A percentile compares a stretch with the other conserved stretches of the same genome.
Conservation (phyloP, 2,329 filamentous ascomycete species). For the Ceratocystis harringtonii region DNA sequence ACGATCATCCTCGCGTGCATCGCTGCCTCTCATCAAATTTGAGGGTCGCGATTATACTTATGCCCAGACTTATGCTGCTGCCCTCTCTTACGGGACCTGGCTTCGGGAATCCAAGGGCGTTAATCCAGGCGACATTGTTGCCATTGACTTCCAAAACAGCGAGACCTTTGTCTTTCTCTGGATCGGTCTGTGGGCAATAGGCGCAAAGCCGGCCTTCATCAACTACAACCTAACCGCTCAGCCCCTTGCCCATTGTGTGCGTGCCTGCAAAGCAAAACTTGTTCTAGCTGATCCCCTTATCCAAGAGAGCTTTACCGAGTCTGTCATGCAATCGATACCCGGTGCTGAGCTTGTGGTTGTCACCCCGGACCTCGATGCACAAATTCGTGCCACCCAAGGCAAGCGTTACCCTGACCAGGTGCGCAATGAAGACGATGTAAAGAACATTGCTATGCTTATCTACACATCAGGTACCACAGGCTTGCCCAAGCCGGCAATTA, state of each 20-base stretch:
- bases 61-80: slow-evolving; percentile 55
- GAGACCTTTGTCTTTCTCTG: slow-evolving; percentile 62
- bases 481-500: slow-evolving; percentile 63
- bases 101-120: slow-evolving; percentile 49
- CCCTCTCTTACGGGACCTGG: slow-evolving; percentile 61
- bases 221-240: slow-evolving; percentile 70
- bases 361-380: slow-evolving; percentile 39
- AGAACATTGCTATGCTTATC: slow-evolving; percentile 57
- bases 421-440: slow-evolving; percentile 34
- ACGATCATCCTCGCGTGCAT: slow-evolving; percentile 33
- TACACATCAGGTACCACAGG: slow-evolving; percentile 80
- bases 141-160: slow-evolving; percentile 67
- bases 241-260: slow-evolving; percentile 59
- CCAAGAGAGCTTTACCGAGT: slow-evolving; percentile 37
- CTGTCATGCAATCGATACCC: slow-evolving; percentile 37
- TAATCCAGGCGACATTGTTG: slow-evolving; percentile 59
- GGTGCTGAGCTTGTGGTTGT: slow-evolving; percentile 47
- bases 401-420: slow-evolving; percentile 43
- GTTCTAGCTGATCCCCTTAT: slow-evolving; percentile 48
- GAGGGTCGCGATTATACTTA: slow-evolving; percentile 58
- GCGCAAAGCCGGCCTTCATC: slow-evolving; percentile 70
- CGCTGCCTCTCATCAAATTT: slow-evolving; percentile 49
- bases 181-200: slow-evolving; percentile 68
- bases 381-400: slow-evolving; percentile 37
- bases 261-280: slow-evolving; percentile 49